Conservation (phyloP, 202 grass and related monocot species). For the Hordeum pubiflorum region DNA sequence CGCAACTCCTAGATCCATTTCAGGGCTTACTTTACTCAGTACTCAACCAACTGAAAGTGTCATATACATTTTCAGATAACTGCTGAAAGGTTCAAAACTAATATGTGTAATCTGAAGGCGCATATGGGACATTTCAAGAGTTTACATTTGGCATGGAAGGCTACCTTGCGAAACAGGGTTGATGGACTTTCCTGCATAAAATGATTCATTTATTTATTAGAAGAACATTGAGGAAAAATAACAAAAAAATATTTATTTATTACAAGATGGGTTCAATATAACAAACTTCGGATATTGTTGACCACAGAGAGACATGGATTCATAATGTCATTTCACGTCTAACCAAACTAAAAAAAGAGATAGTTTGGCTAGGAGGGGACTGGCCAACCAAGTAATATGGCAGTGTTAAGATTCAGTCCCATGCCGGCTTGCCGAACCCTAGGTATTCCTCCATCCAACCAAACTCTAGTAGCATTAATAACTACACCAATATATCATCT, state of each 20-base stretch:
- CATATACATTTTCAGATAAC: not conserved
- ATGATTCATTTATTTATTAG: conserved; percentile 8
- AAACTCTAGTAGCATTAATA: not conserved
- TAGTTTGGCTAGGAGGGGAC: not conserved
- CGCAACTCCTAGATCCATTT: not conserved
- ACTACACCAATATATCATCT: not conserved
- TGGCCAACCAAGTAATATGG: not conserved
- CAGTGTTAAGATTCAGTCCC: not conserved
- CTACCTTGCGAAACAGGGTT: conserved; percentile 35
- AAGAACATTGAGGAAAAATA: not conserved
- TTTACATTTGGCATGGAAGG: not conserved
- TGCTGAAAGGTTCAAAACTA: not conserved
- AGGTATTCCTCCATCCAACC: not conserved
- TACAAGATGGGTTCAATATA: not conserved
- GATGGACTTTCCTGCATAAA: conserved; percentile 34
- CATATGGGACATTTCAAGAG: not conserved
- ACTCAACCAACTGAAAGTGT: not conserved
- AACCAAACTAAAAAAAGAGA: not conserved
- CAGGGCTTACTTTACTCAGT: not conserved
- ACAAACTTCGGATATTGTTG: not conserved
- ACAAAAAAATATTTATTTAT: not conserved
- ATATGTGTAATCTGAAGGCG: not conserved
- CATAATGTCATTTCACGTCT: not conserved
- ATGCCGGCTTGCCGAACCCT: not conserved
- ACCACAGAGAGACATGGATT: not conserved